phyloP scores from a whole-genome alignment of 1,139 yeast species.

The Scheffersomyces quercinus region DNA sequence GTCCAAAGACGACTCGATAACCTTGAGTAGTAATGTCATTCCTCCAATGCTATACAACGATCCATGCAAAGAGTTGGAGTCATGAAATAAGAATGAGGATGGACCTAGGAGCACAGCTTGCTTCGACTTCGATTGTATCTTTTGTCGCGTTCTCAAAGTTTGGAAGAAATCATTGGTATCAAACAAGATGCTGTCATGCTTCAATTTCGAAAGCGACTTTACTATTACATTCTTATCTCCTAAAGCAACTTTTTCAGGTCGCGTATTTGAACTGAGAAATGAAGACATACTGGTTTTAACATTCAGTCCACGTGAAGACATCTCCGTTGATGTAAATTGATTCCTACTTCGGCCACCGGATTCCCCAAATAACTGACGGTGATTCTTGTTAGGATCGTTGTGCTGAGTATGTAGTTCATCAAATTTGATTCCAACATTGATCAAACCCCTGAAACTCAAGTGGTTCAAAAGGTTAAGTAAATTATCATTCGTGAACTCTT shows the following conservation, averaged over 20 bases:
- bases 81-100: conserved; percentile 18
- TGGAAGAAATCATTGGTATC: conserved; percentile 26
- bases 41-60: conserved; percentile 42
- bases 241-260: background rate
- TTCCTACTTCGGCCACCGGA: background rate
- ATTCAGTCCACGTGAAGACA: background rate
- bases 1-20: conserved; percentile 30
- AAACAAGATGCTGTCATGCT: conserved; percentile 30
- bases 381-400: conserved; percentile 2
- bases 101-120: background rate
- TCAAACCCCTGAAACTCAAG: conserved; percentile 25
- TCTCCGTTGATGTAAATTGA: background rate
- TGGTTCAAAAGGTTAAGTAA: conserved; percentile 32
- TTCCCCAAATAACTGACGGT: background rate
- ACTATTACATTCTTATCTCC: conserved; percentile 23
- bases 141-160: conserved; percentile 4
- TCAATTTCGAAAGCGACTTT: conserved; percentile 21
- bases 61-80: conserved; percentile 29
- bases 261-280: background rate
- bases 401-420: conserved; percentile 19
- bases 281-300: background rate
- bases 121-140: background rate
- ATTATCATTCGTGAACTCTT: conserved; percentile 34
- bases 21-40: conserved; percentile 28
- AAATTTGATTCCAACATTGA: conserved; percentile 26